These are phyloP conservation scores for Macrocybe gigantea DNA, from an alignment of 768 basidiomycete species.

Conservation along the genomic window DNA sequence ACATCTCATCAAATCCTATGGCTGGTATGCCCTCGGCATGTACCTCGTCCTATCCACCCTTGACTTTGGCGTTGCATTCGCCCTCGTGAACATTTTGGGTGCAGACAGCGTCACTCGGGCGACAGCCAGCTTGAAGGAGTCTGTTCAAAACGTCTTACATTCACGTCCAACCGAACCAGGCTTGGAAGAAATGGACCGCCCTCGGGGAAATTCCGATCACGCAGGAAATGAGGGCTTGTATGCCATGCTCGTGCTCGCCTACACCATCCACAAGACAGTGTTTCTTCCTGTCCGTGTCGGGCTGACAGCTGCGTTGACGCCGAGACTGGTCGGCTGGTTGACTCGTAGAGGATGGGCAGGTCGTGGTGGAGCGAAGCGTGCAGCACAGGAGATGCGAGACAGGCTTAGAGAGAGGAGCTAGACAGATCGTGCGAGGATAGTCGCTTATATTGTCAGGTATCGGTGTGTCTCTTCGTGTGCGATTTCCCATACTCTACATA, in stretches of 20 bases:
- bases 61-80: conserved; percentile 85
- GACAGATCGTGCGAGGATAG: neutral
- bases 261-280: conserved; percentile 92
- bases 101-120: conserved; percentile 81
- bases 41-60: conserved; percentile 69
- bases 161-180: conserved; percentile 62
- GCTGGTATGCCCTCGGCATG: conserved; percentile 93
- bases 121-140: conserved; percentile 51
- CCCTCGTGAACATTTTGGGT: conserved; percentile 80
- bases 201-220: conserved; percentile 18
- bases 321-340: conserved; percentile 82
- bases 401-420: conserved; percentile 31
- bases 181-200: conserved; percentile 52
- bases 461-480: neutral
- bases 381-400: conserved; percentile 47
- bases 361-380: conserved; percentile 60
- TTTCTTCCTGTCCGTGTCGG: conserved; percentile 89
- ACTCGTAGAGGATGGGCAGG: conserved; percentile 79
- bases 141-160: conserved; percentile 36
- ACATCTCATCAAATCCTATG: conserved; percentile 85
- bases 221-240: conserved; percentile 71
- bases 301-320: conserved; percentile 81
- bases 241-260: conserved; percentile 90
- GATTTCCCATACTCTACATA: neutral
- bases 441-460: neutral